Base-by-base conservation (phyloP, 768 basidiomycete genomes). In the Botryobasidium botryosum region DNA sequence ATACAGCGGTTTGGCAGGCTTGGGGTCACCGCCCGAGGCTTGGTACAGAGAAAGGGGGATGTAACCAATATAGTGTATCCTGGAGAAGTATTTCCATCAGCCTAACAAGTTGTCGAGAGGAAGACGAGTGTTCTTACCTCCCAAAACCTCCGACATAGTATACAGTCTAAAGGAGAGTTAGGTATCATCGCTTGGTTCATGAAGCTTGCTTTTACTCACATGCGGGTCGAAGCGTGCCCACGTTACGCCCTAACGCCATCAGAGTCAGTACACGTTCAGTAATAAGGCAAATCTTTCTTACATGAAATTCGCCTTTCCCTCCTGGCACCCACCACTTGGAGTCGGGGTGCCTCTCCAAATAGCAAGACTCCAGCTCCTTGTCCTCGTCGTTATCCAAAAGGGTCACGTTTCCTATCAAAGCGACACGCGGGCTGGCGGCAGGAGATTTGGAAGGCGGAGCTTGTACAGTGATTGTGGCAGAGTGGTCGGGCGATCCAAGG, bases 131-230 rank as follows among this genome's bases (percentile, higher is more conserved):
- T n/a, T 57, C 66, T 44, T 49, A 68, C 67, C 61, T 65, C 31
- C 70, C 70, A 51, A 73, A 72, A 3, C 71, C 71, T 10, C 71
- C 71, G 4, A 73, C 69, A 42, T 65, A 73, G 51, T 73, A 71
- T 17, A 73, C 57, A 26, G 59, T 61, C 71, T 71, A 13, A 8
- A 20, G 39, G 33, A 27, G 38, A 40, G n/a, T 3, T 44, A 27
- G 8, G 53, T n/a, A 23, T 15, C 6, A 29, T 26, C 25, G 45
- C 39, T 27, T 28, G 44, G 18, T 35, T 40, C 23, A 23, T 8
- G 18, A 29, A 3, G 35, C 7, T 35, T n/a, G 3, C 25, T 20
- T 21, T 23, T 17, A 57, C 68, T 55, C 51, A 70, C 70, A 45
- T 68, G 63, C 21, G 70, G 69, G n/a, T n/a, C n/a, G n/a, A n/a